Conservation (phyloP, 2,329 filamentous ascomycete genomes). For the Colletotrichum kahawae region DNA sequence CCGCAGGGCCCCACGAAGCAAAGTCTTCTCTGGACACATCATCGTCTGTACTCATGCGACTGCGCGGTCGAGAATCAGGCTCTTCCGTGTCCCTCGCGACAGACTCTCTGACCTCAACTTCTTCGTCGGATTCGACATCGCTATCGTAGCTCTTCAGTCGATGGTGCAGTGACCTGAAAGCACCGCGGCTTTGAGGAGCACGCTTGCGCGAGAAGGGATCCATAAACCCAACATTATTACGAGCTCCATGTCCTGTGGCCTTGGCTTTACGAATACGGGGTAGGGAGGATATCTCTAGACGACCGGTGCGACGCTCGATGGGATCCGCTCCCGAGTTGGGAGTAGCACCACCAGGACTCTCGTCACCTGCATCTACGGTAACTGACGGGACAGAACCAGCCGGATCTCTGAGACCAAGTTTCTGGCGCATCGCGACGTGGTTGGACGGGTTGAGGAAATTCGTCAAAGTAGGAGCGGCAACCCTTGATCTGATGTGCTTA, state of each 20-base stretch:
- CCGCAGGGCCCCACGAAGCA: constrained; percentile 50
- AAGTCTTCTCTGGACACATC: constrained; percentile 53
- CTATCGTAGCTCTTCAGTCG: constrained; percentile 75
- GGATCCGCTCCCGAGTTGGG: constrained; percentile 68
- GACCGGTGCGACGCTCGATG: constrained; percentile 64
- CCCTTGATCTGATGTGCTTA: constrained; percentile 84
- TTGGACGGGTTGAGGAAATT: constrained; percentile 83
- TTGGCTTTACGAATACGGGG: constrained; percentile 78
- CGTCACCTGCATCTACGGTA: constrained; percentile 64
- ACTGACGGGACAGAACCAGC: constrained; percentile 43
- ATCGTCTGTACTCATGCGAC: constrained; percentile 68
- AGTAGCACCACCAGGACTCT: constrained; percentile 67
- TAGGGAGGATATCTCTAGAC: constrained; percentile 66
- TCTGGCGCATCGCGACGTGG: constrained; percentile 79
- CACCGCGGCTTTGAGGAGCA: constrained; percentile 60
- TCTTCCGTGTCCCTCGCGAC: constrained; percentile 82
- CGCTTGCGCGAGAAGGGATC: constrained; percentile 71
- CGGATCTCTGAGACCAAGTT: constrained; percentile 61
- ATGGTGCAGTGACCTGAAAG: constrained; percentile 83
- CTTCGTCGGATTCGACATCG: constrained; percentile 89
- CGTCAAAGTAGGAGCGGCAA: constrained; percentile 81
- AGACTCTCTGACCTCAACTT: constrained; percentile 64
- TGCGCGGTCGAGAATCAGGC: constrained; percentile 80
- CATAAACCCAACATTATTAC: constrained; percentile 64
- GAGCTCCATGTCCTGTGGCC: constrained; percentile 54